Conservation (phyloP, 768 basidiomycete species). For the Tylopilus balloui region DNA sequence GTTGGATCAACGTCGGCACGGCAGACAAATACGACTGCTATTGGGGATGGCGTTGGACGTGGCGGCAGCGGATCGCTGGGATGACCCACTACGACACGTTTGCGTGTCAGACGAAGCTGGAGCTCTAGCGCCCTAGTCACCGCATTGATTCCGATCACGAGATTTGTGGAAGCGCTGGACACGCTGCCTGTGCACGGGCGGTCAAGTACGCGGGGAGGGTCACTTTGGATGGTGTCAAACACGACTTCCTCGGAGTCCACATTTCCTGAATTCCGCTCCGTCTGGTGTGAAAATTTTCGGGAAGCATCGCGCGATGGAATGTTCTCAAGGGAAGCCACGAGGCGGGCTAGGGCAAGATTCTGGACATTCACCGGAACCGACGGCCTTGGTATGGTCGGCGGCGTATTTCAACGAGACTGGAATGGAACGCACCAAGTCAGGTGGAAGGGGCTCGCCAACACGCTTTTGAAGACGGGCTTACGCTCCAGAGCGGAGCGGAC, state of each 20-base stretch:
- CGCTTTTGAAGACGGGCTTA: constrained; percentile 64
- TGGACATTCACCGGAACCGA: constrained; percentile 58
- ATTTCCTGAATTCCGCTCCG: constrained; percentile 9
- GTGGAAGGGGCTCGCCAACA: constrained; percentile 68
- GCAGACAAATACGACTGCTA: constrained; percentile 60
- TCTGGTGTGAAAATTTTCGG: constrained; percentile 9
- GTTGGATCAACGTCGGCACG: constrained; percentile 71
- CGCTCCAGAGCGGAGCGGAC: constrained; percentile 42
- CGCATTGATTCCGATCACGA: constrained; percentile 71
- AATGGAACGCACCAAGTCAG: constrained; percentile 53
- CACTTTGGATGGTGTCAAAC: background rate
- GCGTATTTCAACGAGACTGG: background rate
- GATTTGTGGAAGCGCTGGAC: constrained; percentile 29
- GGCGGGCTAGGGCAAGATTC: constrained; percentile 49
- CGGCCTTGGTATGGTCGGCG: constrained; percentile 45
- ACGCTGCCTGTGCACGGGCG: background rate
- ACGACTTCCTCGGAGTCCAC: constrained; percentile 26
- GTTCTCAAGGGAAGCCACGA: constrained; percentile 49
- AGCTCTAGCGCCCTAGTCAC: constrained; percentile 71
- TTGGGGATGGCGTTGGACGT: constrained; percentile 5
- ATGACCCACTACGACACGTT: constrained; percentile 5
- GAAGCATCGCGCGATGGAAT: constrained; percentile 35
- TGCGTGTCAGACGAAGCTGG: constrained; percentile 39
- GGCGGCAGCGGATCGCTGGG: constrained; percentile 1
- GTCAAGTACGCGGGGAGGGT: background rate